Evolutionary conservation across 148 eudicot species (phyloP).

Genomic region (Oxyria digyna): DNA sequence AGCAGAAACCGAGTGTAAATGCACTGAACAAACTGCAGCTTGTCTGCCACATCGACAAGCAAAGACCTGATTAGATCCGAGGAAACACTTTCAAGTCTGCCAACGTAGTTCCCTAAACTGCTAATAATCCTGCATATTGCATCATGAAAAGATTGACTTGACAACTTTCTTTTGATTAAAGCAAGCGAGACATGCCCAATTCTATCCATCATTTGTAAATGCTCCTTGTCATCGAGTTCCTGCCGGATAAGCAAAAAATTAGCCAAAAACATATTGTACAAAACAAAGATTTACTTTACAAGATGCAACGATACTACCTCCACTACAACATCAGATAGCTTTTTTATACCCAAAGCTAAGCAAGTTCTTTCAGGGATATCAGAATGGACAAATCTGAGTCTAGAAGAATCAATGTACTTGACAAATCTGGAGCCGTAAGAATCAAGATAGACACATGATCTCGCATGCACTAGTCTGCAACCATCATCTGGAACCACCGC

Average conservation of each 20-base stretch:
- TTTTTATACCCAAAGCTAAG: conserved; percentile 52
- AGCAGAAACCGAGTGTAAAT: conserved; percentile 73
- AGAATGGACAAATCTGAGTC: conserved; percentile 64
- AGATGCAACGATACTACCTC: conserved; percentile 43
- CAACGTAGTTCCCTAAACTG: conserved; percentile 27
- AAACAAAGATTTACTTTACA: neutral
- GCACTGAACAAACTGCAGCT: conserved; percentile 60
- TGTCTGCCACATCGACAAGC: conserved; percentile 53
- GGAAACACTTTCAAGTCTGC: conserved; percentile 21
- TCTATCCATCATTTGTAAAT: conserved; percentile 32
- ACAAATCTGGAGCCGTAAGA: conserved; percentile 76
- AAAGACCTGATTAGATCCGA: conserved; percentile 23
- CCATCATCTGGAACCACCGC: conserved; percentile 93
- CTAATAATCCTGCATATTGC: conserved; percentile 57
- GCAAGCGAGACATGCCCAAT: conserved; percentile 52
- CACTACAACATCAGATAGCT: conserved; percentile 80
- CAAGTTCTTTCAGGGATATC: conserved; percentile 68
- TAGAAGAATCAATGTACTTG: conserved; percentile 60
- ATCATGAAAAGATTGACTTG: conserved; percentile 65
- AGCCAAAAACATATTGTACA: neutral
- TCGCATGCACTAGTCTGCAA: conserved; percentile 87
- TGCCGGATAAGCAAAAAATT: conserved; percentile 14
- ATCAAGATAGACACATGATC: conserved; percentile 79
- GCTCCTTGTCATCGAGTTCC: conserved; percentile 59
- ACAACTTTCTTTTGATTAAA: conserved; percentile 43